These are phyloP conservation scores for Phytopythium mirpurense DNA, from an alignment of 352 stramenopile genomes.

Conservation along the genomic window DNA sequence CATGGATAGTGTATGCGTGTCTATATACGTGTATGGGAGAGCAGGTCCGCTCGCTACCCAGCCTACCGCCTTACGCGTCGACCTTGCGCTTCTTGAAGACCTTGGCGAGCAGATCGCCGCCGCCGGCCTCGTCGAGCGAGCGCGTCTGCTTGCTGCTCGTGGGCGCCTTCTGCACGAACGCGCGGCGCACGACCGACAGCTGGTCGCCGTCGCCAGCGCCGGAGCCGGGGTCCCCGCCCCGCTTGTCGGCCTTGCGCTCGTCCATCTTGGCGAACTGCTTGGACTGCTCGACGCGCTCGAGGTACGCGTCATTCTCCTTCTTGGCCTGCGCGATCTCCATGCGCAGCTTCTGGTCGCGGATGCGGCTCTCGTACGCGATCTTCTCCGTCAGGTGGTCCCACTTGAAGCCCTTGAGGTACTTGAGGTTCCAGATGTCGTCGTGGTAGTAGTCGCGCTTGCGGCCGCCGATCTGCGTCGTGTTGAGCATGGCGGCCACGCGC, in stretches of 20 bases:
- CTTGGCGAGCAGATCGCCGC: conserved; percentile 47
- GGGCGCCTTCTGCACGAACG: conserved; percentile 67
- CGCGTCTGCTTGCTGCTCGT: conserved; percentile 63
- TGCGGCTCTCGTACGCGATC: conserved; percentile 89
- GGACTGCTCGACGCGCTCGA: conserved; percentile 84
- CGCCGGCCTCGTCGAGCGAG: conserved; percentile 32
- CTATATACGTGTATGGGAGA: conserved; percentile 12
- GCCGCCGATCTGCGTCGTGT: conserved; percentile 90
- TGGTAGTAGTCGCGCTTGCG: conserved; percentile 96
- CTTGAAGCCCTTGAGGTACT: conserved; percentile 99
- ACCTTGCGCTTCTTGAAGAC: conserved; percentile 79
- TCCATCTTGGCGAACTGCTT: conserved; percentile 87
- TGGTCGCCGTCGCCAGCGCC: conserved; percentile 12
- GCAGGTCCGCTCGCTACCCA: too few relatives aligned
- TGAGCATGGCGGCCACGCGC: conserved; percentile 89
- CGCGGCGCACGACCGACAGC: conserved; percentile 58
- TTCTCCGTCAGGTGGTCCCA: conserved; percentile 99
- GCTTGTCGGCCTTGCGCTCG: conserved; percentile 61
- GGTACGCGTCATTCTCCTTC: conserved; percentile 84
- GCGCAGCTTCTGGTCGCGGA: conserved; percentile 81
- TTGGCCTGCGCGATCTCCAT: conserved; percentile 84
- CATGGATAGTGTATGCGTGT: conserved; percentile 19
- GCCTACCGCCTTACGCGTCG: conserved; percentile 7
- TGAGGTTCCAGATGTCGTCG: conserved; percentile 98
- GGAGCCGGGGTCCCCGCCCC: too few relatives aligned